These are phyloP conservation scores for Fusarium paranaense DNA, from an alignment of 2,329 filamentous ascomycete genomes.

Conservation along the genomic window DNA sequence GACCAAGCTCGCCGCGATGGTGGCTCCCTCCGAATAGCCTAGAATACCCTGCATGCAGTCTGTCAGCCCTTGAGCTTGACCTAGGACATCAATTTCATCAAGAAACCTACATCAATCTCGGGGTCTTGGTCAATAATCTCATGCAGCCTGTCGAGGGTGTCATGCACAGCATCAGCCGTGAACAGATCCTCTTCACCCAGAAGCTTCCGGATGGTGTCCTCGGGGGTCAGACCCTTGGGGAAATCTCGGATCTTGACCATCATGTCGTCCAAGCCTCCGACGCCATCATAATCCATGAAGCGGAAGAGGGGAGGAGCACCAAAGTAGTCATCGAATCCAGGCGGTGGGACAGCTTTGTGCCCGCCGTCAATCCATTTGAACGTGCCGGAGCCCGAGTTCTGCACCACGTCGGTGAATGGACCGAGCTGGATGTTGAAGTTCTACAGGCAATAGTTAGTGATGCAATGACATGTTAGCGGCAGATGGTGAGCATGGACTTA, in stretches of 20 bases:
- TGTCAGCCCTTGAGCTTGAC: not conserved
- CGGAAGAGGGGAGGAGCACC: constrained; percentile 66
- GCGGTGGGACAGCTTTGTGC: constrained; percentile 61
- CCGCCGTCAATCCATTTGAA: constrained; percentile 66
- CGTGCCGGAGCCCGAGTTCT: constrained; percentile 21
- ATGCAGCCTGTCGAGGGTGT: constrained; percentile 47
- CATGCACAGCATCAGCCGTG: constrained; percentile 21
- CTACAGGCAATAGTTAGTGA: constrained; percentile 46
- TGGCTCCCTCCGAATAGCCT: constrained; percentile 71
- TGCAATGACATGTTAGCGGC: not conserved
- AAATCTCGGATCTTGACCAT: constrained; percentile 66
- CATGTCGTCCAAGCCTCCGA: constrained; percentile 57
- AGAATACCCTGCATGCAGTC: constrained; percentile 57
- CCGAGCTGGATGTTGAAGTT: constrained; percentile 68
- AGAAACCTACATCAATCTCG: constrained; percentile 43
- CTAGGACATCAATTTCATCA: not conserved
- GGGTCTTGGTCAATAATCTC: constrained; percentile 58
- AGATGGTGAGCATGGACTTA: constrained; percentile 47
- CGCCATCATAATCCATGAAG: constrained; percentile 63
- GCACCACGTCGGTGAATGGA: constrained; percentile 39
- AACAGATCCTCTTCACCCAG: constrained; percentile 48
- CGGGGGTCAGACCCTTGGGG: constrained; percentile 62
- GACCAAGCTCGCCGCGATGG: constrained; percentile 64
- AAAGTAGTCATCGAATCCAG: constrained; percentile 68
- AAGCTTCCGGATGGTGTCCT: constrained; percentile 67